These are phyloP conservation scores for Tinospora cordifolia DNA, from an alignment of 164 flowering plant genomes.

Conservation along the genomic window DNA sequence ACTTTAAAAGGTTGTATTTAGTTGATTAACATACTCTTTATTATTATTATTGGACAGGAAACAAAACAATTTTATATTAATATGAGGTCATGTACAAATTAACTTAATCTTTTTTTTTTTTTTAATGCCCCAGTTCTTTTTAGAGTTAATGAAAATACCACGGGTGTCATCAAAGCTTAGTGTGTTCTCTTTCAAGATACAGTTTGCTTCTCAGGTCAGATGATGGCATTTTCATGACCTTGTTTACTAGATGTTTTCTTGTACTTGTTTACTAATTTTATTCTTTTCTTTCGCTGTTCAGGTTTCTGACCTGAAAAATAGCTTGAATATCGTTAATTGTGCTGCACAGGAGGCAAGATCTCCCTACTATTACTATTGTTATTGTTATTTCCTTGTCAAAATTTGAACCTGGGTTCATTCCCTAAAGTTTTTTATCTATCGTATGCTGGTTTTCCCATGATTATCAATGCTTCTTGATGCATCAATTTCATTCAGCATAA, in stretches of 20 bases:
- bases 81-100: no score
- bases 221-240: slow-evolving; percentile 3
- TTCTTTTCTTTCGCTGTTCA: slow-evolving; percentile 14
- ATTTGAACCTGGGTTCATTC: not conserved
- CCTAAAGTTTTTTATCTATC: not conserved
- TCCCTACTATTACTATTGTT: not conserved
- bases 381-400: not conserved
- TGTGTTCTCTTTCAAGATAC: slow-evolving; percentile 88
- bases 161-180: slow-evolving; percentile 87
- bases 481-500: not conserved
- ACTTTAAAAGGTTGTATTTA: not conserved
- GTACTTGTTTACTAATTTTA: not conserved
- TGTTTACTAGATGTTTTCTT: not conserved
- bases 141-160: slow-evolving; percentile 96
- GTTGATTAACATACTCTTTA: not conserved
- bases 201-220: slow-evolving; percentile 70
- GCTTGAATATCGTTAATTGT: slow-evolving; percentile 59
- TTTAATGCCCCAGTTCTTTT: slow-evolving; percentile 57
- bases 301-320: slow-evolving; percentile 76
- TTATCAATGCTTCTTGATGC: not conserved
- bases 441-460: not conserved
- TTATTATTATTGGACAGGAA: no score
- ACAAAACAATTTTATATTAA: no score
- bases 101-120: no score
- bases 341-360: slow-evolving; percentile 74